A percentile compares a stretch with the other conserved stretches of the same genome.
phyloP scores from a whole-genome alignment of 2,329 filamentous ascomycete genomes.

The Penicillium capsulatum region DNA sequence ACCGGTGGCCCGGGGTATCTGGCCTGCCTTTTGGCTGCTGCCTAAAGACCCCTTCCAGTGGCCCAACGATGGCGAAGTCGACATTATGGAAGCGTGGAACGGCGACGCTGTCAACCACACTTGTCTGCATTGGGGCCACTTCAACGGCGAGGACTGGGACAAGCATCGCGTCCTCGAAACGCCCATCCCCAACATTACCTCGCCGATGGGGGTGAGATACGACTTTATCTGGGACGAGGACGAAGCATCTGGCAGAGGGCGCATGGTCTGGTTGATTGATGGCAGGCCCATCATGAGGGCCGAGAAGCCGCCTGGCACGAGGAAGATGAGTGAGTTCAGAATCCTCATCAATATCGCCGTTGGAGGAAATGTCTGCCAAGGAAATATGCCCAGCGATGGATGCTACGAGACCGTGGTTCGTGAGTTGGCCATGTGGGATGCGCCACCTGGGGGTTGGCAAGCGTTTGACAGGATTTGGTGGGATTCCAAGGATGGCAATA shows the following conservation, averaged over 20 bases:
- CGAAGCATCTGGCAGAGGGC: constrained; percentile 18
- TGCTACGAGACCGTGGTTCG: constrained; percentile 23
- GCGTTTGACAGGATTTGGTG: constrained; percentile 19
- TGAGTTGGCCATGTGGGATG: constrained; percentile 25
- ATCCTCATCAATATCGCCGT: constrained; percentile 26
- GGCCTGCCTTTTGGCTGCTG: constrained; percentile 27
- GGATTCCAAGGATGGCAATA: constrained; percentile 21
- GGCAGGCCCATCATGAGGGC: constrained; percentile 23
- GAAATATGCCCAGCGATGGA: constrained; percentile 22
- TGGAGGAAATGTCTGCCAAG: constrained; percentile 25
- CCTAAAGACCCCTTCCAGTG: constrained; percentile 27
- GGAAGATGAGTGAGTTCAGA: constrained; percentile 25
- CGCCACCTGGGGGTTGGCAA: constrained; percentile 21
- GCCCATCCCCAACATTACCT: constrained; percentile 21
- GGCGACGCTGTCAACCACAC: constrained; percentile 24
- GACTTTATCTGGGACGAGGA: constrained; percentile 26
- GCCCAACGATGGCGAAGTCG: constrained; percentile 24
- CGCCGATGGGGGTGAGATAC: constrained; percentile 19
- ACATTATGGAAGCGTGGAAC: constrained; percentile 26
- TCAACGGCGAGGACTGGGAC: constrained; percentile 23
- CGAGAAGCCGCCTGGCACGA: constrained; percentile 23
- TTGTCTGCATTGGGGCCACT: constrained; percentile 25
- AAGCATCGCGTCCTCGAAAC: constrained; percentile 26
- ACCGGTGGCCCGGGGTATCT: constrained; percentile 22
- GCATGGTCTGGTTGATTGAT: constrained; percentile 25